phyloP scores from a whole-genome alignment of 768 basidiomycete genomes.

The Tylopilus felleus region DNA sequence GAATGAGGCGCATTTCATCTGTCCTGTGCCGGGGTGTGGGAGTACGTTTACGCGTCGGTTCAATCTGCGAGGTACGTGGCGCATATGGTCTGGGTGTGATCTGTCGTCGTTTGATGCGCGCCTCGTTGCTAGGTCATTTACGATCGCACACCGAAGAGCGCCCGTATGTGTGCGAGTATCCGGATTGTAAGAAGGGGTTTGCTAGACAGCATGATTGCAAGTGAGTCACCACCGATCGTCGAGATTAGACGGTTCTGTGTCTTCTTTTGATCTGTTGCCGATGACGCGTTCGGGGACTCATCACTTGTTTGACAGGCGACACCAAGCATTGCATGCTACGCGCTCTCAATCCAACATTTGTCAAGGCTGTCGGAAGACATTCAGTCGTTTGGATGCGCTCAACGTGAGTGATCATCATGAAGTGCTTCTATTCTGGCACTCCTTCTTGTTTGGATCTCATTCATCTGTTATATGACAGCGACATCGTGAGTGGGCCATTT shows the following conservation, averaged over 20 bases:
- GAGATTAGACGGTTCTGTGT: neutral
- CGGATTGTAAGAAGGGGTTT: slow-evolving; percentile 92
- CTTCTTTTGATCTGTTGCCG: neutral
- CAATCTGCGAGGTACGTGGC: slow-evolving; percentile 69
- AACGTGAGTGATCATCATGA: slow-evolving; percentile 64
- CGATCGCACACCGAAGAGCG: slow-evolving; percentile 95
- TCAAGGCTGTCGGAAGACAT: slow-evolving; percentile 90
- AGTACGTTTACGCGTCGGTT: slow-evolving; percentile 96
- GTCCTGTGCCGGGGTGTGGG: slow-evolving; percentile 92
- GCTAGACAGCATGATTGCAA: slow-evolving; percentile 98
- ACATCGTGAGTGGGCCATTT: slow-evolving; percentile 58
- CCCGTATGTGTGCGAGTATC: slow-evolving; percentile 91
- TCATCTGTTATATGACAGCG: slow-evolving; percentile 45
- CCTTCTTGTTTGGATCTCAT: slow-evolving; percentile 22
- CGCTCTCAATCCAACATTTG: slow-evolving; percentile 85
- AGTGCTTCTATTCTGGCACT: slow-evolving; percentile 25
- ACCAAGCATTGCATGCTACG: slow-evolving; percentile 84
- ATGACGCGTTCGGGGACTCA: slow-evolving; percentile 3
- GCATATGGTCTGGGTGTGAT: neutral
- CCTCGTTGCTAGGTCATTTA: slow-evolving; percentile 63
- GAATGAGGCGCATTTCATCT: slow-evolving; percentile 90
- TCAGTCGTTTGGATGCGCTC: slow-evolving; percentile 89
- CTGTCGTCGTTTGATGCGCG: slow-evolving; percentile 5
- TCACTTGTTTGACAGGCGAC: slow-evolving; percentile 51
- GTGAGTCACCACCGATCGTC: slow-evolving; percentile 43